These are phyloP conservation scores for Rutstroemia sp. DNA, from an alignment of 2,329 filamentous ascomycete species.

Conservation along the genomic window DNA sequence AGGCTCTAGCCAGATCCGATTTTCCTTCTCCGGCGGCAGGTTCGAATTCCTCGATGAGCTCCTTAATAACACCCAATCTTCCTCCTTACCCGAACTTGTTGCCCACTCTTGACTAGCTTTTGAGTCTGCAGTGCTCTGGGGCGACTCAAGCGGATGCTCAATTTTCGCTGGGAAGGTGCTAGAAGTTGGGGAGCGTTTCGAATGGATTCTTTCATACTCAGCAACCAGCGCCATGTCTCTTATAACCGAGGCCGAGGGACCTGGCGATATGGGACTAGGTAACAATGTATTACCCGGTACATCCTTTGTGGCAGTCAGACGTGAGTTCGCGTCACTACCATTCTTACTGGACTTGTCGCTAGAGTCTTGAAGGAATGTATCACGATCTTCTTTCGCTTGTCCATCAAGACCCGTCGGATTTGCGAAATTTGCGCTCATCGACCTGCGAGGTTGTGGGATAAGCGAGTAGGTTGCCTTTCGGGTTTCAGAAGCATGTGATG, in stretches of 20 bases:
- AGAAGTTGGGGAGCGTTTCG: constrained; percentile 18
- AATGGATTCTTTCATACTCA: constrained; percentile 24
- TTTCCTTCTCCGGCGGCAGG: constrained; percentile 15
- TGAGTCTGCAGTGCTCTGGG: constrained; percentile 14
- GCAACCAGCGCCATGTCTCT: constrained; percentile 26
- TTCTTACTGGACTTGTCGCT: constrained; percentile 35
- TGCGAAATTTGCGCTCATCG: constrained; percentile 8
- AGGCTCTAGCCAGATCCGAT: constrained; percentile 27
- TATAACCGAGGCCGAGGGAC: constrained; percentile 15
- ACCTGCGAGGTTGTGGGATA: constrained; percentile 13
- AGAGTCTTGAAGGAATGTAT: constrained; percentile 45
- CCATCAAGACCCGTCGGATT: constrained; percentile 13
- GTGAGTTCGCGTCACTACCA: constrained; percentile 34
- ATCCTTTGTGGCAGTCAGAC: constrained; percentile 10
- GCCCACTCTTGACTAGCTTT: constrained; percentile 13
- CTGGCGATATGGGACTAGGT: constrained; percentile 6
- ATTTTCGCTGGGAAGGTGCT: constrained; percentile 1
- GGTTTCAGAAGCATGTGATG: constrained; percentile 1
- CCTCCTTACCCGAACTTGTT: constrained; percentile 16
- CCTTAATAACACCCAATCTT: constrained; percentile 26
- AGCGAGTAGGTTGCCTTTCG: constrained; percentile 10
- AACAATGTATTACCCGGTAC: constrained; percentile 7
- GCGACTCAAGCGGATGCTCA: constrained; percentile 13
- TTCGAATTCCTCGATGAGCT: constrained; percentile 19
- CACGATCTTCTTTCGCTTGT: constrained; percentile 25